phyloP scores from a whole-genome alignment of 805 yeast genomes.

The Wickerhamiella spandovensis region DNA sequence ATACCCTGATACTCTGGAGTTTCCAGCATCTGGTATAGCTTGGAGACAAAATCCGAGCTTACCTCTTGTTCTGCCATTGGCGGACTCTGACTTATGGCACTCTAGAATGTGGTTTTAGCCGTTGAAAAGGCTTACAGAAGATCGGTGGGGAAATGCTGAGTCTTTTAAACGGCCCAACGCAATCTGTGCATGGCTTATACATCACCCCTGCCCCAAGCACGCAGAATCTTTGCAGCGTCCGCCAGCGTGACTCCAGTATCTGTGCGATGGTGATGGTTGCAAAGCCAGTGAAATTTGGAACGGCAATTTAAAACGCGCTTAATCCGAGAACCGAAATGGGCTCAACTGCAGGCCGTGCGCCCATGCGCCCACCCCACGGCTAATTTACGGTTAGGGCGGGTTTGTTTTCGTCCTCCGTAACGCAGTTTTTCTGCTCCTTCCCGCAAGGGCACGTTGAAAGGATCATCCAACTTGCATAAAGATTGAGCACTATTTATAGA shows the following conservation, averaged over 20 bases:
- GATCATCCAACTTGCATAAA: neutral
- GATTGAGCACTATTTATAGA: neutral
- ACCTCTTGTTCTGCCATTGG: neutral
- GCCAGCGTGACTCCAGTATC: neutral
- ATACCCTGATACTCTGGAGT: conserved; percentile 60
- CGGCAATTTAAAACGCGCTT: neutral
- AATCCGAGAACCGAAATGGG: neutral
- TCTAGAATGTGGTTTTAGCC: neutral
- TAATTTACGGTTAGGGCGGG: neutral
- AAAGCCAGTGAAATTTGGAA: neutral
- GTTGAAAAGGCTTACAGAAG: neutral
- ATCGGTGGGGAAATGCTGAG: neutral
- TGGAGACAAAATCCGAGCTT: conserved; percentile 15
- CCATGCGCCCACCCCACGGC: no score
- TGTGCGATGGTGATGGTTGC: no score
- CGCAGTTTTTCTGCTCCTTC: neutral
- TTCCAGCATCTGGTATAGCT: conserved; percentile 63
- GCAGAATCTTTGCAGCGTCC: neutral
- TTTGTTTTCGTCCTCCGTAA: neutral
- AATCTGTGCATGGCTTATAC: neutral
- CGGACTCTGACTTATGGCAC: neutral
- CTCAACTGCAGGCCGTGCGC: neutral
- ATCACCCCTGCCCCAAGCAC: neutral
- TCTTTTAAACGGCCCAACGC: neutral
- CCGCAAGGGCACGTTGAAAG: neutral